These are phyloP conservation scores for Malus hybrid DNA, from an alignment of 331 rosid genomes.

Conservation along the genomic window DNA sequence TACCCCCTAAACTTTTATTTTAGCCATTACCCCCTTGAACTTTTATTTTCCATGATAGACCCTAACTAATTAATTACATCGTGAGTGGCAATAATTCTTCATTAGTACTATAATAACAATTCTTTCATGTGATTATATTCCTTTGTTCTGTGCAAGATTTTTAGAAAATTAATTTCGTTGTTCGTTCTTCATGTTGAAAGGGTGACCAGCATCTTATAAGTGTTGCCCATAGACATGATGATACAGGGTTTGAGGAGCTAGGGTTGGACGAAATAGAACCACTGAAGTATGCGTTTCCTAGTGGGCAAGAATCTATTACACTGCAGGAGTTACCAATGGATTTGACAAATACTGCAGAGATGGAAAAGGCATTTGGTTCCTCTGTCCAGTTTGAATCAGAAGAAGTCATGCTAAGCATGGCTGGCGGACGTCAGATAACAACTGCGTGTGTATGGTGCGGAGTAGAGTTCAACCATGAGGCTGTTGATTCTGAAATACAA, in stretches of 20 bases:
- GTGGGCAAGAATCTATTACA: constrained; percentile 36
- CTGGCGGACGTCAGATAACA: not conserved
- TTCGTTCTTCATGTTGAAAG: constrained; percentile 18
- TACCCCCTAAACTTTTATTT: no score
- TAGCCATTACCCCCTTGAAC: no score
- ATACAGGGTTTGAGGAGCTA: constrained; percentile 33
- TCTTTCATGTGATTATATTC: not conserved
- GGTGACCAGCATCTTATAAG: constrained; percentile 16
- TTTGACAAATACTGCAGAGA: constrained; percentile 22
- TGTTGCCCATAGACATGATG: constrained; percentile 18
- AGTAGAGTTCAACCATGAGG: constrained; percentile 49
- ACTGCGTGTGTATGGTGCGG: constrained; percentile 73
- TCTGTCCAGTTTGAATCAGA: constrained; percentile 45
- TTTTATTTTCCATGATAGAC: no score
- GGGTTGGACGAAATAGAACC: constrained; percentile 39
- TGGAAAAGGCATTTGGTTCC: constrained; percentile 32
- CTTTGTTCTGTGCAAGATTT: not conserved
- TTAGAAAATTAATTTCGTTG: not conserved
- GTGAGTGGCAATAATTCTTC: no score
- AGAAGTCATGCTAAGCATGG: constrained; percentile 25
- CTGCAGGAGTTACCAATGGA: constrained; percentile 32
- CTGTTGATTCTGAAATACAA: constrained; percentile 52
- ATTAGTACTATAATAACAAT: no score
- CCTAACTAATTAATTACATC: no score
- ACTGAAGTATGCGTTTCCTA: constrained; percentile 27